Evolutionary conservation across 2,329 filamentous ascomycete species (phyloP), one percentile per base, ranked within the genome.

Genomic region (Trichoderma hamatum): DNA sequence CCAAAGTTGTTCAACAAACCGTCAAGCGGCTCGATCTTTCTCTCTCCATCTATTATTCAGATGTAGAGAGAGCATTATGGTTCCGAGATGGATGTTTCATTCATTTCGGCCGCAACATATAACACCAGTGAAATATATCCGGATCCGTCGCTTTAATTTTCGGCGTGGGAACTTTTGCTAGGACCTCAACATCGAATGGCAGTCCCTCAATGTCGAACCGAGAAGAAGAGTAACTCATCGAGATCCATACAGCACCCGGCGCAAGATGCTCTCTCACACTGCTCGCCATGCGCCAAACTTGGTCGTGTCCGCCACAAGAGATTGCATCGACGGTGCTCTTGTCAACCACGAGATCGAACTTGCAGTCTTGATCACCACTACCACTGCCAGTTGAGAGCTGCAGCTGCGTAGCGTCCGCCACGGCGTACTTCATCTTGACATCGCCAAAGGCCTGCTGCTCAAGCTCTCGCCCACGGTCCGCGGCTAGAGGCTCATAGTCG

Each of bases 241-340:
- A 84, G 13, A 86, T 74, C 84, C 84, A 86, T 16, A 81, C 69
- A 0, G 81, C 82, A 5, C 71, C 76, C 0, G 78, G 74, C 0
- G 74, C 74, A 16, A 85, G 74, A 63, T 74, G 78, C 13, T 70
- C 68, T 21, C 73, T 74, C 13, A 86, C 77, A 1, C 78, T 73
- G 11, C 73, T 51, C 5, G 77, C 77, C 82, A 85, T 84, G 1
- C 74, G 71, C 30, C 76, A 70, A 2, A 85, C 58, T 2, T 78
- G 73, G 7, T 74, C 76, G 3, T 77, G 76, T 6, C 81, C 84
- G 16, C 78, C 83, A 54, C 84, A 85, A 0, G 83, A 80, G 5
- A 86, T 75, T 2, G 84, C 83, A 55, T 86, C 84, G 4, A 74
- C 81, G 0, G 84, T 84, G 74, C 83, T 81, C 73, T 86, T 86